Evolutionary conservation across 2,329 filamentous ascomycete species (phyloP), one percentile per base, ranked within the genome.

Genomic region (Orbilia blumenaviensis): DNA sequence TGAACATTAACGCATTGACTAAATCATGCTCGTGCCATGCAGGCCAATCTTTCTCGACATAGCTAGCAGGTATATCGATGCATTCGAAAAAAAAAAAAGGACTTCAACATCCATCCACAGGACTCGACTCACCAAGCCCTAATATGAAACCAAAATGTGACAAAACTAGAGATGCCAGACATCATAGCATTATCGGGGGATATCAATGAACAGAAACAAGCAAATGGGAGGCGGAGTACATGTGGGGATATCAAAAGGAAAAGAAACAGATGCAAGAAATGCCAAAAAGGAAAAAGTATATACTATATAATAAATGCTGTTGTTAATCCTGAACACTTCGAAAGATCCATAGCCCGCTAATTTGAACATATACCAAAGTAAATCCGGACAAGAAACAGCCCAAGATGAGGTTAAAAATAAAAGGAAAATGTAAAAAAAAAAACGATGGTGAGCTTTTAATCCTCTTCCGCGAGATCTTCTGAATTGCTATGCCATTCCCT

Each of bases 401-500:
- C 32, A 66, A 42, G 60, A 29, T 66, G 62, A 62, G 63, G 32
- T 38, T 50, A 74, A 74, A 63, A 23, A 56, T 76, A 42, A 58
- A 78, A 76, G 62, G 29, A 78, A 73, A 56, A 23, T 23, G 23
- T 54, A 60, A 61, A 60, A 63, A n/a, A n/a, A n/a, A n/a, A n/a
- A n/a, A n/a, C n/a, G 54, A 52, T 34, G 60, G 6, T 66, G 34
- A 36, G 16, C 54, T 36, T 64, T 76, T 77, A 80, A 62, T 80
- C 80, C 63, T 80, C 79, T 66, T 80, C 80, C 60, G 73, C 71
- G 32, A 80, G 77, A 14, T 79, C 78, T 69, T 80, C 80, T 46
- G 80, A 79, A 7, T 79, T 73, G 58, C 97, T 94, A 75, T 94
- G 89, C 95, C 95, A 99, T 79, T 96, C 93, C 52, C 93, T 89